These are phyloP conservation scores for Talaromyces funiculosus DNA, from an alignment of 2,329 filamentous ascomycete species.

Conservation along the genomic window DNA sequence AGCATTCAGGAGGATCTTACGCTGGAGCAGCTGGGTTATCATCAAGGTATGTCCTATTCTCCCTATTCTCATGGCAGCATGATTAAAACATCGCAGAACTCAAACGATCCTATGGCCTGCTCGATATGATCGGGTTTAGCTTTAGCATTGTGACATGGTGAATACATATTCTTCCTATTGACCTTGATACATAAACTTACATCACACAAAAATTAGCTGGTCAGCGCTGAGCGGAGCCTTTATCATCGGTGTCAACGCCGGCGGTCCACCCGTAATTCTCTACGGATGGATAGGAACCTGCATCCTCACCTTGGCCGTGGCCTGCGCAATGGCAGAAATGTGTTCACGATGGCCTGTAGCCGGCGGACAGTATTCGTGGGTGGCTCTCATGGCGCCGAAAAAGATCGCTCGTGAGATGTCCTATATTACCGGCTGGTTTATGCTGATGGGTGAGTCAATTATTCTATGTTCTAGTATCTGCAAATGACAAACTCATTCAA, in stretches of 20 bases:
- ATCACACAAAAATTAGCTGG: slow-evolving; percentile 39
- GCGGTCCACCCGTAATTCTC: slow-evolving; percentile 55
- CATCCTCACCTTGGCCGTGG: slow-evolving; percentile 47
- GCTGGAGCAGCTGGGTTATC: slow-evolving; percentile 12
- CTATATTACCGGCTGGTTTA: slow-evolving; percentile 46
- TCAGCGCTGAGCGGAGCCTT: slow-evolving; percentile 53
- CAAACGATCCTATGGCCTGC: slow-evolving; percentile 50
- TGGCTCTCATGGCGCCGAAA: slow-evolving; percentile 50
- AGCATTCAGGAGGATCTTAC: slow-evolving; percentile 4
- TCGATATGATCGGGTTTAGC: slow-evolving; percentile 56
- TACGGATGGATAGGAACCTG: slow-evolving; percentile 54
- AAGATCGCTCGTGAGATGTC: slow-evolving; percentile 40
- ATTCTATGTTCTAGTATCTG: not conserved
- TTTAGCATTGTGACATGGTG: slow-evolving; percentile 54
- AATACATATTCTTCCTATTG: not conserved
- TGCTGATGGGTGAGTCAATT: slow-evolving; percentile 39
- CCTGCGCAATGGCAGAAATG: slow-evolving; percentile 56
- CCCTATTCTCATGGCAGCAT: not conserved
- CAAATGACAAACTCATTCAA: not conserved
- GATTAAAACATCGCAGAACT: slow-evolving; percentile 42
- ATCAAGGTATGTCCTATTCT: slow-evolving; percentile 9
- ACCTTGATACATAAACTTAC: not conserved
- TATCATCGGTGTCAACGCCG: slow-evolving; percentile 51
- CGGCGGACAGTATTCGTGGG: slow-evolving; percentile 55
- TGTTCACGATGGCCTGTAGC: slow-evolving; percentile 53